Evolutionary conservation across 2,329 filamentous ascomycete species (phyloP).

Genomic region (Xylaria hypoxylon): DNA sequence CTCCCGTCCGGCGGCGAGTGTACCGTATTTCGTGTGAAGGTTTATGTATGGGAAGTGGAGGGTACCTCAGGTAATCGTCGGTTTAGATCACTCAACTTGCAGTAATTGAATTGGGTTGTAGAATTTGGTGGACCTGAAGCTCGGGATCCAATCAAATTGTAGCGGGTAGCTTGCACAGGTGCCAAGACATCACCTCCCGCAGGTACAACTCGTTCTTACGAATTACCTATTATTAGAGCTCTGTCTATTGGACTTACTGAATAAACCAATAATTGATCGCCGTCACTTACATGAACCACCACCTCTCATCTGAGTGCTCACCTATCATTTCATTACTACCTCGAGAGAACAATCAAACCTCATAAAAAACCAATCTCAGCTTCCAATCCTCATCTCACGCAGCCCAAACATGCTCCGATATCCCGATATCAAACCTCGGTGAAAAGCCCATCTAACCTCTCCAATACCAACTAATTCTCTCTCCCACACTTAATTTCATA

Average conservation of each 20-base stretch:
- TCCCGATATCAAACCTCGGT: background rate
- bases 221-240: background rate
- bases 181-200: constrained; percentile 23
- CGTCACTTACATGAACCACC: background rate
- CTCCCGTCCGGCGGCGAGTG: background rate
- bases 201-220: background rate
- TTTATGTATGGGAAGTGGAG: background rate
- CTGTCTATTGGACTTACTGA: background rate
- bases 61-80: background rate
- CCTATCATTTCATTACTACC: background rate
- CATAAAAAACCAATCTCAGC: background rate
- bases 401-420: constrained; percentile 16
- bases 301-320: background rate
- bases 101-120: background rate
- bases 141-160: constrained; percentile 39
- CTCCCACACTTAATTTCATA: no score
- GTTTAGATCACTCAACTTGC: background rate
- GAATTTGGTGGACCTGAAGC: constrained; percentile 27
- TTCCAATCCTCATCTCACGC: background rate
- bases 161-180: background rate
- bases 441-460: constrained; percentile 13
- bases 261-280: constrained; percentile 21
- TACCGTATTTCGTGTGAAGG: background rate
- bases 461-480: background rate
- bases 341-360: background rate